Evolutionary conservation across 768 basidiomycete genomes (phyloP).

Genomic region (Suillus variegatus): DNA sequence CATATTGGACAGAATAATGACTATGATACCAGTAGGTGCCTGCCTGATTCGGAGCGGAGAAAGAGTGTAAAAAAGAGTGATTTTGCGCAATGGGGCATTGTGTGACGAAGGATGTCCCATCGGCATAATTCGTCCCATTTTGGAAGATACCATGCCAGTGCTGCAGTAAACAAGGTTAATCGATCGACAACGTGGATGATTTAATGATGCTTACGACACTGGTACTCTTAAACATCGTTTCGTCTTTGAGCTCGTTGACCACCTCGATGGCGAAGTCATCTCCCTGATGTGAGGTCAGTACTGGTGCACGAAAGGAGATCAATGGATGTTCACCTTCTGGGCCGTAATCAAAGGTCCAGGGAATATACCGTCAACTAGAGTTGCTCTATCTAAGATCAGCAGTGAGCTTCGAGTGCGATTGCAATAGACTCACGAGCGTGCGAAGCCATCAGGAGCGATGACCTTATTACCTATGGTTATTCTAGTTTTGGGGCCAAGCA

Average conservation of each 20-base stretch:
- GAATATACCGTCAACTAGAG: slow-evolving; percentile 42
- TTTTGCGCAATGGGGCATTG: slow-evolving; percentile 32
- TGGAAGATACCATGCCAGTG: slow-evolving; percentile 60
- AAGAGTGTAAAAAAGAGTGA: slow-evolving; percentile 23
- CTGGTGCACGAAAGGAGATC: not conserved
- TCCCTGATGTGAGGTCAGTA: slow-evolving; percentile 29
- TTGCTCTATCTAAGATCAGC: slow-evolving; percentile 29
- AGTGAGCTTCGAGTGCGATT: not conserved
- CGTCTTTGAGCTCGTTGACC: slow-evolving; percentile 44
- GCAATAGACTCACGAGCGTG: slow-evolving; percentile 33
- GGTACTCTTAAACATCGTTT: slow-evolving; percentile 49
- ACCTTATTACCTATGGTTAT: slow-evolving; percentile 39
- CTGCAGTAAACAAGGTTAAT: slow-evolving; percentile 26
- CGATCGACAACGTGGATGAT: not conserved
- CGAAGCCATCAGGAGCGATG: slow-evolving; percentile 51
- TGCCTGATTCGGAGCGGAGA: slow-evolving; percentile 23
- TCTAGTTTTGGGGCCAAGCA: slow-evolving; percentile 23
- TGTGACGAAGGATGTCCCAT: slow-evolving; percentile 42
- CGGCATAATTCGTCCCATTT: slow-evolving; percentile 41
- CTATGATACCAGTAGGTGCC: slow-evolving; percentile 39
- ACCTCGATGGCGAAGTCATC: slow-evolving; percentile 45
- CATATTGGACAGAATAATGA: slow-evolving; percentile 40
- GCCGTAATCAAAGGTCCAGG: slow-evolving; percentile 47
- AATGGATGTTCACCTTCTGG: slow-evolving; percentile 29
- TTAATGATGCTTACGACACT: slow-evolving; percentile 42